Evolutionary conservation across 2,329 filamentous ascomycete genomes (phyloP).

Genomic region (Dendrostoma leiphaemia): DNA sequence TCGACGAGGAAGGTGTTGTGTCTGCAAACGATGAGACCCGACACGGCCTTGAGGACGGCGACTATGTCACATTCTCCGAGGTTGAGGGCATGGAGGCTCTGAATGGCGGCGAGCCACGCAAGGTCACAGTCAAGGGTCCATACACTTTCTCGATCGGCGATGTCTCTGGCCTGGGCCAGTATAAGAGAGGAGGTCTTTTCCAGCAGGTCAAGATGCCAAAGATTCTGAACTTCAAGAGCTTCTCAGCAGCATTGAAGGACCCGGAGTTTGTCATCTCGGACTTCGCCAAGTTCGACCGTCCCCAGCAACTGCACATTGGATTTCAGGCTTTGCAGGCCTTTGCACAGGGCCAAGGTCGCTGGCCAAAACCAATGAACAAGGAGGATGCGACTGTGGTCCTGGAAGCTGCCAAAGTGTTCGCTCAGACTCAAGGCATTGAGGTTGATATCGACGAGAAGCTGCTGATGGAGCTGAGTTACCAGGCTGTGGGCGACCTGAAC

Average conservation of each 20-base stretch:
- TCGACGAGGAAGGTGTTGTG: conserved; percentile 86
- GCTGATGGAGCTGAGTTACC: conserved; percentile 89
- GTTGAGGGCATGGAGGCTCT: conserved; percentile 87
- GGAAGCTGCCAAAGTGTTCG: conserved; percentile 71
- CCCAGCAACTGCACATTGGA: conserved; percentile 85
- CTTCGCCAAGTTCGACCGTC: conserved; percentile 96
- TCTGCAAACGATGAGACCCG: conserved; percentile 92
- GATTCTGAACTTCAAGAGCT: conserved; percentile 81
- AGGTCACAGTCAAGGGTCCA: conserved; percentile 90
- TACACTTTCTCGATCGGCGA: conserved; percentile 98
- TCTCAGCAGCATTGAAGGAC: conserved; percentile 75
- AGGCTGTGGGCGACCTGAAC: conserved; percentile 85
- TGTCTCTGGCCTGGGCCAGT: conserved; percentile 81
- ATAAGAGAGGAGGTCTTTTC: conserved; percentile 85
- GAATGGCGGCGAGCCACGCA: conserved; percentile 80
- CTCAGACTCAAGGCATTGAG: conserved; percentile 71
- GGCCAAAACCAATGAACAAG: conserved; percentile 82
- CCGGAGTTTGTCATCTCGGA: conserved; percentile 91
- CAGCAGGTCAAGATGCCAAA: conserved; percentile 99
- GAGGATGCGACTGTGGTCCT: conserved; percentile 78
- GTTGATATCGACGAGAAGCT: conserved; percentile 90
- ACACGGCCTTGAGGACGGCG: conserved; percentile 93
- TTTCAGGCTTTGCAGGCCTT: conserved; percentile 92
- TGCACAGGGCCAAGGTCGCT: conserved; percentile 67
- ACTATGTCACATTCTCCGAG: conserved; percentile 93